phyloP scores from a whole-genome alignment of 2,329 filamentous ascomycete species.

The Truncatella angustata region DNA sequence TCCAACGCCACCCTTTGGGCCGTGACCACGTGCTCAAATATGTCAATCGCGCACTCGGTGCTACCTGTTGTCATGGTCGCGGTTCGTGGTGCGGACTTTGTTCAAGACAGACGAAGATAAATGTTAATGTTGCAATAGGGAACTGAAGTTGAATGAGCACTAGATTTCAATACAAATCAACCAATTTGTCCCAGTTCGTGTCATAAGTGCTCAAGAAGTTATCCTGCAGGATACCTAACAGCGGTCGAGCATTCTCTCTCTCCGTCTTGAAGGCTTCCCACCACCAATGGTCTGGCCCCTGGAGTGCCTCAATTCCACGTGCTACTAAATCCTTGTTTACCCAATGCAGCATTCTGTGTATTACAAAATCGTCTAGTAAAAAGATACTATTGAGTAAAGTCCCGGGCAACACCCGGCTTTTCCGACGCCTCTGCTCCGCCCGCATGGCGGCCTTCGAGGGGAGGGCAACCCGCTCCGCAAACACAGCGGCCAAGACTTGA shows the following conservation, averaged over 20 bases:
- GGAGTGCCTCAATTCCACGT: slow-evolving; percentile 18
- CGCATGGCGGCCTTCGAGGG: slow-evolving; percentile 41
- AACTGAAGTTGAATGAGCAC: too few species aligned
- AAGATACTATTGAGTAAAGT: slow-evolving; percentile 32
- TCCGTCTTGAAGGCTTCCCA: background rate
- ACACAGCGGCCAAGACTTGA: slow-evolving; percentile 55
- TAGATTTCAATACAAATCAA: too few species aligned
- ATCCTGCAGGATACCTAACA: slow-evolving; percentile 25
- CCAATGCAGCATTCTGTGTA: slow-evolving; percentile 25
- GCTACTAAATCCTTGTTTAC: slow-evolving; percentile 16
- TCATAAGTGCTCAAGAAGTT: background rate
- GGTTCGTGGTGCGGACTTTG: too few species aligned
- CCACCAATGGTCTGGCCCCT: slow-evolving; percentile 31
- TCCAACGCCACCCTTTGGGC: too few species aligned
- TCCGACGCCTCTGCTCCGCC: slow-evolving; percentile 29
- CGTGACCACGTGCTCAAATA: too few species aligned
- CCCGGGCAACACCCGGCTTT: slow-evolving; percentile 26
- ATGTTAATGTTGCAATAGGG: too few species aligned
- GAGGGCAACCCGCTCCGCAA: slow-evolving; percentile 47
- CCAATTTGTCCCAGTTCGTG: too few species aligned
- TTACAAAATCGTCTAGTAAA: slow-evolving; percentile 30
- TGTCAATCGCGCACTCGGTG: too few species aligned
- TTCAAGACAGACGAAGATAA: too few species aligned
- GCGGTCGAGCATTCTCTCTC: slow-evolving; percentile 31
- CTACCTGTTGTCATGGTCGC: too few species aligned